Base-by-base conservation (phyloP, 2,329 filamentous ascomycete species). In the Paecilomyces formosus region DNA sequence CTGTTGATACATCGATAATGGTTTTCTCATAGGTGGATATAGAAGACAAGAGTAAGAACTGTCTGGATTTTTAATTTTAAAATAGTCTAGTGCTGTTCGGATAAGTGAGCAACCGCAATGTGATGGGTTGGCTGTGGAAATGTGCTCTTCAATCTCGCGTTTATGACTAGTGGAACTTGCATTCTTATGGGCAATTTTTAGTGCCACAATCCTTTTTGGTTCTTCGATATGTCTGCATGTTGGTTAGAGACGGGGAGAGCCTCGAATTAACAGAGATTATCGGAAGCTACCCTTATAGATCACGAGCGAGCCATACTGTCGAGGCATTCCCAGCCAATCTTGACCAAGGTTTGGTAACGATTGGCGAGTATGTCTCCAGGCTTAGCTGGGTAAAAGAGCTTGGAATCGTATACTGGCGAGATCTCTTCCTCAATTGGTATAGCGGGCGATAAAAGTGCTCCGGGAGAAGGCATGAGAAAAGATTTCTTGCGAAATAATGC, bases 1-100 rank as follows among this genome's bases (percentile, higher is more conserved):
- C 56, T 61, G 59, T 62, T 70, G 67, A 62, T 71, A 74, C 45
- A 72, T 64, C 55, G 68, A 74, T 12, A 77, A 65, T 45, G 72
- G 66, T 63, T 76, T 73, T 54, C 73, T 73, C 64, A 77, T 66
- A 50, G 73, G 71, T 28, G 68, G 65, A 63, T 74, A 75, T 8
- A 73, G 72, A 61, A 77, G 70, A 63, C 74, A 76, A 6, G 63
- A 59, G 63, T 77, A 61, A 54, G 64, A 64, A 53, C 72, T 68
- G 60, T 70, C 57, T 57, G 66, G 66, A 8, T 66, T 61, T 53
- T 63, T 58, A 53, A 75, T 57, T 58, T 70, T 62, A 60, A 76
- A 76, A 28, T 62, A 70, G 57, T 76, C 71, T 56, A 72, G 50
- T 51, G 68, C 65, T 60, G 67, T 72, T 60, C 73, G 65, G 9